These are phyloP conservation scores for Teunomyces aglyptinius DNA, from an alignment of 805 yeast genomes.

Conservation along the genomic window DNA sequence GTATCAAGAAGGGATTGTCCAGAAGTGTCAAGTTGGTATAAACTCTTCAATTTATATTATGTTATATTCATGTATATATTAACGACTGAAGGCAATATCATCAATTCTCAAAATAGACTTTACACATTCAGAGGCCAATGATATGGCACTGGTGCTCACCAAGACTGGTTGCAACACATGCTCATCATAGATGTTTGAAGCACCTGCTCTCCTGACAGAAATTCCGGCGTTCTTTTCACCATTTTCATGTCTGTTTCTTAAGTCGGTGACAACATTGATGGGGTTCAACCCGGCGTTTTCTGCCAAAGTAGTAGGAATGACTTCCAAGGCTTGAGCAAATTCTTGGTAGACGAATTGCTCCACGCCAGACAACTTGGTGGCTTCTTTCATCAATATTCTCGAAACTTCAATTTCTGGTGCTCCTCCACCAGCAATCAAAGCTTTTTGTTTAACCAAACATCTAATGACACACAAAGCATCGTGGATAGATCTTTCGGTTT, in stretches of 20 bases:
- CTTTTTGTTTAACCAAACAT: slow-evolving; percentile 84
- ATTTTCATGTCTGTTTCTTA: slow-evolving; percentile 83
- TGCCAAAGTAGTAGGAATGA: slow-evolving; percentile 90
- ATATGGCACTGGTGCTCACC: slow-evolving; percentile 90
- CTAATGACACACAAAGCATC: slow-evolving; percentile 94
- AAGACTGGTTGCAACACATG: slow-evolving; percentile 95
- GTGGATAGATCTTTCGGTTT: slow-evolving; percentile 94
- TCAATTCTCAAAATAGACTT: slow-evolving; percentile 95
- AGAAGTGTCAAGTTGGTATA: slow-evolving; percentile 72
- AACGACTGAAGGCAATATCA: slow-evolving; percentile 88
- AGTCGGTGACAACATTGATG: slow-evolving; percentile 86
- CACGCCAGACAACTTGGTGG: slow-evolving; percentile 73
- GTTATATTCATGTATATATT: background rate
- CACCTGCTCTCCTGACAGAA: slow-evolving; percentile 89
- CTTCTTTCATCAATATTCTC: slow-evolving; percentile 66
- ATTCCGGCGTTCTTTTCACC: slow-evolving; percentile 96
- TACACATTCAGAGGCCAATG: slow-evolving; percentile 94
- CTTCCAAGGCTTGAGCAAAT: slow-evolving; percentile 87
- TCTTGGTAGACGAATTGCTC: slow-evolving; percentile 91
- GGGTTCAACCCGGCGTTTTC: slow-evolving; percentile 95
- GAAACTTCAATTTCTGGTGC: slow-evolving; percentile 95
- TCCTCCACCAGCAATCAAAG: slow-evolving; percentile 97
- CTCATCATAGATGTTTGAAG: slow-evolving; percentile 87
- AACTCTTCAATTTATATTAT: background rate
- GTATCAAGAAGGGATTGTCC: slow-evolving; percentile 93